These are phyloP conservation scores for Fusarium kyushuense DNA, from an alignment of 2,329 filamentous ascomycete species.

Conservation along the genomic window DNA sequence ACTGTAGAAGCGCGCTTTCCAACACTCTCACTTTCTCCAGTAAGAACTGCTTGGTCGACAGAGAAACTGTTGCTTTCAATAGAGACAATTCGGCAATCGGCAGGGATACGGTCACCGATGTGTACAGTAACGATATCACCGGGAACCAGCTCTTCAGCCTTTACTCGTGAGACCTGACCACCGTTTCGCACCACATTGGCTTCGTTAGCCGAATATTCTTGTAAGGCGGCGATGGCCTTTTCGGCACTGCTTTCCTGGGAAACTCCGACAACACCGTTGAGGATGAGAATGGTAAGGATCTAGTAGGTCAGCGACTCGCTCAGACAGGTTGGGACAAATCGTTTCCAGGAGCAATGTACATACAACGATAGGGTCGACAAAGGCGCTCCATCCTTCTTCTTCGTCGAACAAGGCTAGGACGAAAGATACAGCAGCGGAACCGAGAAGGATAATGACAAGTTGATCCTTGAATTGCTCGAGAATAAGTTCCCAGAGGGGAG, in stretches of 20 bases:
- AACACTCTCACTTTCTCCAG: slow-evolving; percentile 97
- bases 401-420: slow-evolving; percentile 93
- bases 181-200: slow-evolving; percentile 89
- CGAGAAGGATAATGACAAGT: slow-evolving; percentile 93
- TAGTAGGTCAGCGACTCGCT: slow-evolving; percentile 18
- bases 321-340: not conserved
- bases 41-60: slow-evolving; percentile 96
- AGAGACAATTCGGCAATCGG: slow-evolving; percentile 88
- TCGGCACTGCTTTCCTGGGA: slow-evolving; percentile 99
- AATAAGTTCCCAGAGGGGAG: slow-evolving; percentile 94
- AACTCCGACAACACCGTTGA: slow-evolving; percentile 97
- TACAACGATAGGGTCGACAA: slow-evolving; percentile 95
- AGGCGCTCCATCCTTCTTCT: slow-evolving; percentile 93
- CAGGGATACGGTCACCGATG: slow-evolving; percentile 92
- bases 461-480: slow-evolving; percentile 99
- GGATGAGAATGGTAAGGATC: slow-evolving; percentile 96
- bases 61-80: slow-evolving; percentile 98
- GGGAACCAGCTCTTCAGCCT: slow-evolving; percentile 96
- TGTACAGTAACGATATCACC: slow-evolving; percentile 90
- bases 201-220: slow-evolving; percentile 99
- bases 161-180: slow-evolving; percentile 82
- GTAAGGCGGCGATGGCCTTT: slow-evolving; percentile 96
- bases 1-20: slow-evolving; percentile 78
- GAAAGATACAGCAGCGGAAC: slow-evolving; percentile 93
- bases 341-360: slow-evolving; percentile 55